Conservation (phyloP, 768 basidiomycete genomes). For the Boletus eberwhitei region DNA sequence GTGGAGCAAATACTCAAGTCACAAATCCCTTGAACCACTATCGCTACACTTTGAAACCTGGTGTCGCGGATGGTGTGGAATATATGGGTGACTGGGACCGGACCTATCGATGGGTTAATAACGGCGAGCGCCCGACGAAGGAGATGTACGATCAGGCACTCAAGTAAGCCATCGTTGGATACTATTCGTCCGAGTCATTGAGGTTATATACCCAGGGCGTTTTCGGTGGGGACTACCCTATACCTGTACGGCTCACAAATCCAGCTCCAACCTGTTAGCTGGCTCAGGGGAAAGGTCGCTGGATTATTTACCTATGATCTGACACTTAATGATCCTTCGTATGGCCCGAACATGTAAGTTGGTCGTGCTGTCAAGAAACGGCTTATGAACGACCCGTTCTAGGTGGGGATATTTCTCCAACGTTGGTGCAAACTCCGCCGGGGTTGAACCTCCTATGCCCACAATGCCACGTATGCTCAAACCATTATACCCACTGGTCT, state of each 20-base stretch:
- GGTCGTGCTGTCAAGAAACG: background rate
- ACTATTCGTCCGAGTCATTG: no score
- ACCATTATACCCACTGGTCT: background rate
- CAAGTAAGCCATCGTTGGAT: constrained; percentile 4
- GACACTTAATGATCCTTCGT: constrained; percentile 4
- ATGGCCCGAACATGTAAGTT: constrained; percentile 18
- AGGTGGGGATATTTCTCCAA: constrained; percentile 21
- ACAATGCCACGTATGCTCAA: constrained; percentile 2
- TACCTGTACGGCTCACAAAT: background rate
- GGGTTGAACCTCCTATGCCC: background rate
- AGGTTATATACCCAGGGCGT: constrained; percentile 2
- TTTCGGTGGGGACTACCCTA: background rate
- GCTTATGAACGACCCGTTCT: background rate
- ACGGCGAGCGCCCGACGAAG: background rate
- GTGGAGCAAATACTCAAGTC: background rate
- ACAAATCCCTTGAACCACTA: constrained; percentile 17
- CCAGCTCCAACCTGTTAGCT: background rate
- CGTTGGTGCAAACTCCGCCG: background rate
- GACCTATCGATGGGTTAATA: constrained; percentile 16
- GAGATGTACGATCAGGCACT: constrained; percentile 11
- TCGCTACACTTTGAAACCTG: constrained; percentile 1
- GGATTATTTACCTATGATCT: constrained; percentile 16
- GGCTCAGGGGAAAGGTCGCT: constrained; percentile 17
- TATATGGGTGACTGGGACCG: constrained; percentile 10
- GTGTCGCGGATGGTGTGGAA: background rate